Base-by-base conservation (phyloP, 441 rosid species). In the Metrosideros polymorpha region DNA sequence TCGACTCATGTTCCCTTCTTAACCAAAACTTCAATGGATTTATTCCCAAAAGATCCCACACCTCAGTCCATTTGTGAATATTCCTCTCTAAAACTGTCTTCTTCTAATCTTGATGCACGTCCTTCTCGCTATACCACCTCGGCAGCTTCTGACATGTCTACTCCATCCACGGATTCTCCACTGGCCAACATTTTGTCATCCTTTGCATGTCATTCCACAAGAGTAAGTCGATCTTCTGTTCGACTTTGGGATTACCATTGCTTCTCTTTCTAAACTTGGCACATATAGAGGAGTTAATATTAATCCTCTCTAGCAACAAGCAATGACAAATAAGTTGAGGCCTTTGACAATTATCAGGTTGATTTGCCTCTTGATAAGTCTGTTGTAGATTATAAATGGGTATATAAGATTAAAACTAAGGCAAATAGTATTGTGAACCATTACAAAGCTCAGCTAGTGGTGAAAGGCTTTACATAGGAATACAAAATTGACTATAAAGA, bases 141-240 rank as follows among this genome's bases (percentile, higher is more conserved):
- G 0, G 0, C 4, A 59, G 14, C 19, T 59, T 59, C 14, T 59
- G 2, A 6, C 35, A 29, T 14, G 19, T 6, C 9, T 59, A 0
- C 66, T 59, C 19, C 35, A 59, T 59, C 18, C 7, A 1, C 9
- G 12, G 7, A 59, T 59, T 59, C 18, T 59, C 66, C 2, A 59
- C 9, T n/a, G 0, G 35, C 19, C 19, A 3, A 29, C 18, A n/a
- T 59, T 59, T 0, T 19, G 0, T 29, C 9, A 59, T 0, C 66
- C 66, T 59, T 2, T 59, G 30, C 17, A 35, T 5, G 1, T 7
- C 4, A 0, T n/a, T 59, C 35, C 35, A 59, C 30, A 6, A 59
- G 2, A n/a, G 66, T 59, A n/a, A n/a, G 35, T 59, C 2, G 1
- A 59, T n/a, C 19, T 13, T 59, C 4, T 59, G 8, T 6, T 59